Percentiles rank a stretch among this genome's conserved stretches.
These are phyloP conservation scores for Coemansia sp. DNA, from an alignment of 192 early-diverging fungal species.

Conservation along the genomic window DNA sequence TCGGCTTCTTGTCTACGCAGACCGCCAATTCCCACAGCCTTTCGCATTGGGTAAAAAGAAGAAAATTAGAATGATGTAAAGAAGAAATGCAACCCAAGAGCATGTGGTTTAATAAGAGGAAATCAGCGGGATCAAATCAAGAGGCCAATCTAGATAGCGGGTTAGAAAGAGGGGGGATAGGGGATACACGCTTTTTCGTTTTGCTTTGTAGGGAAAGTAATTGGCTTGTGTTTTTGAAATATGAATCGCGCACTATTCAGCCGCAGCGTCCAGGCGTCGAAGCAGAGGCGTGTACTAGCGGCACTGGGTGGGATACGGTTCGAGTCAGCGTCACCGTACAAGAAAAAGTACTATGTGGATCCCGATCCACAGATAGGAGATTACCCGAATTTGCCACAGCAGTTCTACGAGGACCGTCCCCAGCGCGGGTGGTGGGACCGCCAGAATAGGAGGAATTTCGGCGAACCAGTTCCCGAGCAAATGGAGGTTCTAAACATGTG, in stretches of 20 bases:
- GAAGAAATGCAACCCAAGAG: background rate
- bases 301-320: slow-evolving; percentile 6
- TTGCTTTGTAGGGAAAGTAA: background rate
- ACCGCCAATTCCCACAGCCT: slow-evolving; percentile 55
- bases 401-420: slow-evolving; percentile 60
- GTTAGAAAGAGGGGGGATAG: background rate
- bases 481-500: slow-evolving; percentile 69
- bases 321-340: slow-evolving; percentile 24
- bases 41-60: slow-evolving; percentile 27
- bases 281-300: background rate
- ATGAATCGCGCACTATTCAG: slow-evolving; percentile 39
- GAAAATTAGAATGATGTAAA: background rate
- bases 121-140: background rate
- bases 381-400: slow-evolving; percentile 70
- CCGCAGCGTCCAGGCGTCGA: background rate
- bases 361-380: slow-evolving; percentile 73
- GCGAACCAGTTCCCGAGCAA: slow-evolving; percentile 67
- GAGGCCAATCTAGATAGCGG: background rate
- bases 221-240: background rate
- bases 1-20: slow-evolving; percentile 55
- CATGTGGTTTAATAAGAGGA: background rate
- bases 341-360: slow-evolving; percentile 40
- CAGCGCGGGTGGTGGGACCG: slow-evolving; percentile 68
- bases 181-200: no score
- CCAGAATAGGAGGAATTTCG: slow-evolving; percentile 76